Evolutionary conservation across 257 asterid genomes (phyloP), one percentile per base, ranked within the genome.

Genomic region (Cordia subcordata): DNA sequence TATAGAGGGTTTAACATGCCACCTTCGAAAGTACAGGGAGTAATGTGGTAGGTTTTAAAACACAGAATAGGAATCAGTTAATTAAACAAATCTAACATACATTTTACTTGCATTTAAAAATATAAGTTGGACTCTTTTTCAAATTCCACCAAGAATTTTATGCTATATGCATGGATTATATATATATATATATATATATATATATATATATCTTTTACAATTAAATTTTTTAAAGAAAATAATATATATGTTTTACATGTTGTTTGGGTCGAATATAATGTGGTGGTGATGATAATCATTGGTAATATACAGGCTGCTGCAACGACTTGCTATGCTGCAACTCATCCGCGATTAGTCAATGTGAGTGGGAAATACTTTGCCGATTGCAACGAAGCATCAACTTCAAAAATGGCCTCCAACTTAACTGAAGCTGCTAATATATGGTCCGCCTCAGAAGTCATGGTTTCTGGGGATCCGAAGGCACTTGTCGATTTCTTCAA

Each of bases 321-420:
- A 0, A 92, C 98, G 2, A 88, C 93, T 21, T 92, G 98, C 68
- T 92, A 88, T 44, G 94, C 84, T 6, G 94, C 96, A 9, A 92
- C 96, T 11, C 62, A 84, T 66, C 94, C 93, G 0, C 75, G 81
- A 27, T 57, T 88, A 17, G 73, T 3, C 54, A 71, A 79, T 51
- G 82, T 79, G 35, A 84, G 74, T 8, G 96, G 99, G n/a, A 86
- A 84, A 66, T 92, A 92, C 64, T 92, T 65, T 63, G 82, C 91
- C 0, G 99, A 92, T 73, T 88, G 96, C 67, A 92, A 92, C n/a
- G 99, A 88, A 62, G 82, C 84, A 53, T 70, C 83, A 8, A 67
- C 89, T 1, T 86, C 96, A 13, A 88, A 86, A 53, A 18, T 79
- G 56, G 96, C 94, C 13, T 77, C 85, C 62, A 88, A 72, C 69